These are phyloP conservation scores for Pichia kudriavzevii DNA, from an alignment of 1,139 yeast species.

Conservation along the genomic window DNA sequence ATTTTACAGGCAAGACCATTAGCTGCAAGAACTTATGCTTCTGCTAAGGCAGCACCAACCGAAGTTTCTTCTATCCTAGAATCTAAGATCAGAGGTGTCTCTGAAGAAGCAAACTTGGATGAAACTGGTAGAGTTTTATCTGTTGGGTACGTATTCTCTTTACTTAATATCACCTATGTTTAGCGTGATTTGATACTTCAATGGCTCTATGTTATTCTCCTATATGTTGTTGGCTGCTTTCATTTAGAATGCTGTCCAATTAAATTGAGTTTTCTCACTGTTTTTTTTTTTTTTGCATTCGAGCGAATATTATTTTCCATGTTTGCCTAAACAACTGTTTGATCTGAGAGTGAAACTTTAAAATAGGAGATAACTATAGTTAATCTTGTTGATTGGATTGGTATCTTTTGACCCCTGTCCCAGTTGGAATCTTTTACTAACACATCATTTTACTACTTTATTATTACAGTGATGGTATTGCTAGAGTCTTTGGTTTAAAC, in stretches of 20 bases:
- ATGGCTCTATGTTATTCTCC: neutral
- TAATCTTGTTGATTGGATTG: too few species aligned
- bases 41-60: conserved; percentile 98
- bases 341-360: too few species aligned
- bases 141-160: conserved; percentile 64
- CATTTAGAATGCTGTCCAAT: too few species aligned
- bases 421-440: too few species aligned
- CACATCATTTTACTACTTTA: conserved; percentile 4
- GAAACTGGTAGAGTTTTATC: conserved; percentile 99
- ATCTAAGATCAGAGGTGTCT: conserved; percentile 98
- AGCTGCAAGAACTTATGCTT: conserved; percentile 76
- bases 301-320: too few species aligned
- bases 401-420: too few species aligned
- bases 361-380: too few species aligned
- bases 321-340: too few species aligned
- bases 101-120: conserved; percentile 94
- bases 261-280: neutral
- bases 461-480: conserved; percentile 89
- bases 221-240: too few species aligned
- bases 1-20: conserved; percentile 60
- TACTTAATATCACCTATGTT: neutral
- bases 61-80: conserved; percentile 98
- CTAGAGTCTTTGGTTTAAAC: conserved; percentile 99
- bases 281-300: too few species aligned
- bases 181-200: neutral